Evolutionary conservation across 225 moss, liverwort and hornwort genomes (phyloP).

Genomic region (Physcomitrellopsis africana): DNA sequence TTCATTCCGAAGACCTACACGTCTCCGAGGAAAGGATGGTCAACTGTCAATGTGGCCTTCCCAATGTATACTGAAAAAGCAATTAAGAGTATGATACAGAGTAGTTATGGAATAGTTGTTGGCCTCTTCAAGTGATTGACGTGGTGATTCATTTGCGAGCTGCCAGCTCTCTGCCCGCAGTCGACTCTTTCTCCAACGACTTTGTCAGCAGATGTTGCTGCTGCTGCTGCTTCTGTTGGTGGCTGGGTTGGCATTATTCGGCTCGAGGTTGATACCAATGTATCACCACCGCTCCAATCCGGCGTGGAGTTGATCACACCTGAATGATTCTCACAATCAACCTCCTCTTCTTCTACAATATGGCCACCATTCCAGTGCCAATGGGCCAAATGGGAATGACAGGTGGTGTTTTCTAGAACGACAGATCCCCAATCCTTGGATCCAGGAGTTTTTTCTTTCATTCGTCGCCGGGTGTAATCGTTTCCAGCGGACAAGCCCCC

Average conservation of each 20-base stretch:
- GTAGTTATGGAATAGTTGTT: constrained; percentile 18
- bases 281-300: constrained; percentile 43
- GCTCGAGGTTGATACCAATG: background rate
- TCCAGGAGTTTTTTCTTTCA: constrained; percentile 56
- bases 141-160: constrained; percentile 16
- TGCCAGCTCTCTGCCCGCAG: constrained; percentile 27
- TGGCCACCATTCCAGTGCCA: constrained; percentile 61
- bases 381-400: constrained; percentile 48
- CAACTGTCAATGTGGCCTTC: no score
- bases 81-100: constrained; percentile 47
- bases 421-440: constrained; percentile 75
- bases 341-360: constrained; percentile 32
- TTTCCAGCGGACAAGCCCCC: constrained; percentile 64
- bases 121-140: constrained; percentile 26
- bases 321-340: constrained; percentile 32
- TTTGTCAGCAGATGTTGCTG: background rate
- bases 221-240: background rate
- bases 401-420: constrained; percentile 56
- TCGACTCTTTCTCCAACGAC: constrained; percentile 9
- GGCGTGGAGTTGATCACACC: constrained; percentile 17
- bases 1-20: no score
- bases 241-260: background rate
- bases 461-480: constrained; percentile 51
- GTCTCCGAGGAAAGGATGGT: no score
- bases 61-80: no score